A percentile compares a stretch with the other conserved stretches of the same genome.
Evolutionary conservation across 2,329 filamentous ascomycete genomes (phyloP).

Genomic region (Curvularia spicifera): DNA sequence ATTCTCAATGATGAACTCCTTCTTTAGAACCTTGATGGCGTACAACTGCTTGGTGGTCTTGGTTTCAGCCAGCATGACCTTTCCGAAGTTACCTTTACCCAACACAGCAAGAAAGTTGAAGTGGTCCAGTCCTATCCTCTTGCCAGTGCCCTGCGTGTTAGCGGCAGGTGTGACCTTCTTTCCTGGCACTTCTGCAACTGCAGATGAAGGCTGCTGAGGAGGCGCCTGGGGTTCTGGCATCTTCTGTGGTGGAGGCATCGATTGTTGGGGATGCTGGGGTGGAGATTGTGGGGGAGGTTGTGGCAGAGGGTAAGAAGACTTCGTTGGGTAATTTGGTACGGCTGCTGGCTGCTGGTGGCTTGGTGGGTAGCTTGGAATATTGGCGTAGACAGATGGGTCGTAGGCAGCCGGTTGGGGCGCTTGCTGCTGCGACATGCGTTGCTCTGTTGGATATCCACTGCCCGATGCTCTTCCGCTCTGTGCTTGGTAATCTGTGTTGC

Average conservation of each 20-base stretch:
- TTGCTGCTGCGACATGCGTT: slow-evolving; percentile 51
- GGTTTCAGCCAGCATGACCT: slow-evolving; percentile 98
- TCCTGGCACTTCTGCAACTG: slow-evolving; percentile 42
- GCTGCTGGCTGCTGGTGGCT: slow-evolving; percentile 42
- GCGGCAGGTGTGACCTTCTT: slow-evolving; percentile 72
- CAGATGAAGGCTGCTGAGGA: slow-evolving; percentile 47
- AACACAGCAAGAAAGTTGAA: slow-evolving; percentile 99
- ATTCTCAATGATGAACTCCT: slow-evolving; percentile 99
- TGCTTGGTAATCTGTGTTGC: slow-evolving; percentile 53
- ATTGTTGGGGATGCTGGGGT: slow-evolving; percentile 55
- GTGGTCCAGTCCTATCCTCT: slow-evolving; percentile 92
- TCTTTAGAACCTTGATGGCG: slow-evolving; percentile 98
- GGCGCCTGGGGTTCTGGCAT: slow-evolving; percentile 22
- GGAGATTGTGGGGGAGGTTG: slow-evolving; percentile 57
- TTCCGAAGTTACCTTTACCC: slow-evolving; percentile 98
- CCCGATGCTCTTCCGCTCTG: slow-evolving; percentile 41
- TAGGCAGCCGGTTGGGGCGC: slow-evolving; percentile 67
- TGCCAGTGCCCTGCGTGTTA: slow-evolving; percentile 71
- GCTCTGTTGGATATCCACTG: slow-evolving; percentile 49
- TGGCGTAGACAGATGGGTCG: slow-evolving; percentile 77
- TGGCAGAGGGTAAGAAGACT: slow-evolving; percentile 41
- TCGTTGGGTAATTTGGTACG: slow-evolving; percentile 44
- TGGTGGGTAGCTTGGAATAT: slow-evolving; percentile 48
- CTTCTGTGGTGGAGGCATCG: slow-evolving; percentile 54
- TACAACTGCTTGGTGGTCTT: slow-evolving; percentile 92